A percentile compares a stretch with the other conserved stretches of the same genome.
Conservation (phyloP, 164 flowering plant genomes). For the Saururus chinensis region DNA sequence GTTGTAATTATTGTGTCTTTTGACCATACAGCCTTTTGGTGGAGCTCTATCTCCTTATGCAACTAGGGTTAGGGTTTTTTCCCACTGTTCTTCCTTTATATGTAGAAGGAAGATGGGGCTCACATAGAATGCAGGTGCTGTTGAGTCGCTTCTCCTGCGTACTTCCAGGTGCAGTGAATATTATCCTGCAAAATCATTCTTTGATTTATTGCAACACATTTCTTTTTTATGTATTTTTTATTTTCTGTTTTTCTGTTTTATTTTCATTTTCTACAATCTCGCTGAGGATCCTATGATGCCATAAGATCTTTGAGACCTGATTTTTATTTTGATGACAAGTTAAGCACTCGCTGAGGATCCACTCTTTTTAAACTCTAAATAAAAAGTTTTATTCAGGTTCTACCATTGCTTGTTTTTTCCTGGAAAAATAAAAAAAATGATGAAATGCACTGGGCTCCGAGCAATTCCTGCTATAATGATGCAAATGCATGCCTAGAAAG, state of each 20-base stretch:
- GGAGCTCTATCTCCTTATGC: background rate
- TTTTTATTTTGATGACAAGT: background rate
- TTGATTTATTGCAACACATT: too few relatives aligned
- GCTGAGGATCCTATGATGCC: background rate
- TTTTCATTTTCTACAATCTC: too few relatives aligned
- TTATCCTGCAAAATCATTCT: background rate
- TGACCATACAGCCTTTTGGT: background rate
- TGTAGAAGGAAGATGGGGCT: background rate
- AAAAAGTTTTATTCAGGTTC: too few relatives aligned
- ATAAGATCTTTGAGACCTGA: conserved; percentile 3
- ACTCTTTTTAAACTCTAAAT: too few relatives aligned
- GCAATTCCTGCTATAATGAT: too few relatives aligned
- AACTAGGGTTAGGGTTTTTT: background rate
- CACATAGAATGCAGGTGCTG: background rate
- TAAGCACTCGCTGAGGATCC: background rate
- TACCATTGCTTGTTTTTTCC: too few relatives aligned
- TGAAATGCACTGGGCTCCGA: too few relatives aligned
- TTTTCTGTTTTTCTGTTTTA: too few relatives aligned
- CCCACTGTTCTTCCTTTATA: background rate
- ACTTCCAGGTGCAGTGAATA: background rate
- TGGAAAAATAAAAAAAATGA: too few relatives aligned
- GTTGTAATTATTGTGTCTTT: background rate
- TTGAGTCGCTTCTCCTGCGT: conserved; percentile 1
- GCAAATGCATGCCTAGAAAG: too few relatives aligned
- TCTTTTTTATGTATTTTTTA: too few relatives aligned